Conservation (phyloP, 2,329 filamentous ascomycete species). For the Aspergillus pseudoglaucus region DNA sequence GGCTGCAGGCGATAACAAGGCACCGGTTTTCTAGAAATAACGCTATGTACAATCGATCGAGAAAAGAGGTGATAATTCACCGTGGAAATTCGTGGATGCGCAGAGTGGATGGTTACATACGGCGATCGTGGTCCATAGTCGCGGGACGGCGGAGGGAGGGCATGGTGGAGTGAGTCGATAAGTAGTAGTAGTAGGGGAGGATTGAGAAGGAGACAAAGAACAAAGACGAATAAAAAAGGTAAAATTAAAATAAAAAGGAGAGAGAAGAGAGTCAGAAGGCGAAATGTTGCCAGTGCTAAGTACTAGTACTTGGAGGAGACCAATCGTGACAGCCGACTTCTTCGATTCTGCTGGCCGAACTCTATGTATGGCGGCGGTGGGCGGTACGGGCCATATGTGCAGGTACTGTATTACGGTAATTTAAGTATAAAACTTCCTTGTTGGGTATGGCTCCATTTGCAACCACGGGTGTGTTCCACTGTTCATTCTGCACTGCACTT, state of each 20-base stretch:
- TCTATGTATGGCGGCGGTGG: not conserved
- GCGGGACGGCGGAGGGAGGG: conserved; percentile 11
- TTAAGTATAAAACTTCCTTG: not conserved
- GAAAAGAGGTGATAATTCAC: conserved; percentile 1
- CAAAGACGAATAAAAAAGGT: not conserved
- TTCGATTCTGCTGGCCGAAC: not conserved
- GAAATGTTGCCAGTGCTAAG: not conserved
- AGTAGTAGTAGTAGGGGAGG: not conserved
- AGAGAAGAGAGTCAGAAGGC: not conserved
- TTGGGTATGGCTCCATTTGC: not conserved
- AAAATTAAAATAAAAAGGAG: not conserved
- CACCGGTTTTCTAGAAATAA: not conserved
- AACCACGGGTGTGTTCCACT: too few relatives aligned
- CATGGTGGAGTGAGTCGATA: conserved; percentile 8
- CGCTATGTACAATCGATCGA: not conserved
- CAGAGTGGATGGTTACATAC: conserved; percentile 5
- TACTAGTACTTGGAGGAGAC: too few relatives aligned
- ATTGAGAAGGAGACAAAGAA: conserved; percentile 2
- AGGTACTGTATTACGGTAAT: not conserved
- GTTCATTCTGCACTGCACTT: not conserved
- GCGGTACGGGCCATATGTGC: not conserved
- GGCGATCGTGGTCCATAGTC: conserved; percentile 10
- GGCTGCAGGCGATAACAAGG: not conserved
- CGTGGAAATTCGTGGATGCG: not conserved
- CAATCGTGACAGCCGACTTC: not conserved